Base-by-base conservation (phyloP, 108 stramenopile species). In the Conticribra guillardii region DNA sequence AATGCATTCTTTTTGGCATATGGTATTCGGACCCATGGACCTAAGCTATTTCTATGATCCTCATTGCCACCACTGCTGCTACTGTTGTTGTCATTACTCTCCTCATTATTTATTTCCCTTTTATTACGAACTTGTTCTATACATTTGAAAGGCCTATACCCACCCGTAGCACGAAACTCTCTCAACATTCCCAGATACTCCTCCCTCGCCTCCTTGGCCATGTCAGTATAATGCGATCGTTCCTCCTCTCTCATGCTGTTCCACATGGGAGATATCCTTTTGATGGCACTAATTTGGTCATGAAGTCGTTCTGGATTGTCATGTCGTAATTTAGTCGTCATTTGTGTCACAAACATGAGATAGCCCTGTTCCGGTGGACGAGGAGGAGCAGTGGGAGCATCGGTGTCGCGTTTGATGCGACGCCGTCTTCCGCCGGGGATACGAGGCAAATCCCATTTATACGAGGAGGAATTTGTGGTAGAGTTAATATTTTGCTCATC, bases 311-410 rank as follows among this genome's bases (percentile, higher is more conserved):
- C 59, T 5, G 94, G 89, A 67, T 90, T 87, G 65, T 95, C 94
- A 47, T 92, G 88, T 33, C 94, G 85, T 4, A 92, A 69, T 55
- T 95, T 95, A 31, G 81, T 79, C 9, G 94, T 95, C 91, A 92
- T 92, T 78, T 92, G 90, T 24, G 83, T 72, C 2, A 95, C 66
- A 59, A 64, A 84, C 8, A 83, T 72, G 15, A 84, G 65, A 65
- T 84, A 92, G 17, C 94, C 91, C 9, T 86, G 54, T 0, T 61
- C 32, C n/a, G 89, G 89, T 26, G 94, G 91, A 52, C 90, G 85
- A 2, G 88, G 85, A 28, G 93, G 93, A 17, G 89, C 89, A 0
- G 69, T 55, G 22, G 85, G 81, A 0, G 51, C 34, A 65, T 90
- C 91, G 32, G 60, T 66, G 44, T 89, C 89, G 8, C 90, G 82